Base-by-base conservation (phyloP, 495 filamentous ascomycete species). In the Penicillium verhagenii region DNA sequence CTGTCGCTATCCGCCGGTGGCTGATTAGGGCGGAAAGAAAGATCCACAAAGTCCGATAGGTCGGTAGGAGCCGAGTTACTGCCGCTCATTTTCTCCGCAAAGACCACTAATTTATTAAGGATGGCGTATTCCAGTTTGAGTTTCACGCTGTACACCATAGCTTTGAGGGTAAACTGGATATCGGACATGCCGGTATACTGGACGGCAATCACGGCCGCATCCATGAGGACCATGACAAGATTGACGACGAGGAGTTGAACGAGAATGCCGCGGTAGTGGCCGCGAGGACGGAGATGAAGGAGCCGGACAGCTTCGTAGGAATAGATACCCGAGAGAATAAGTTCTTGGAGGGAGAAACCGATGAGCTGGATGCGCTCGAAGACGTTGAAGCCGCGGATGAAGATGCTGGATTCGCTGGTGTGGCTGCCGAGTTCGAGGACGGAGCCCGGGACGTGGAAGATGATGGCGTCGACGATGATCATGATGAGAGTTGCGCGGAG, bases 101-200 rank as follows among this genome's bases (percentile, higher is more conserved):
- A 64, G 19, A 57, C 53, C 21, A 79, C 71, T 16, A 79, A 59
- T 44, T 70, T 72, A 58, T 79, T 76, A 29, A 84, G 66, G 31
- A 84, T 73, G 43, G 66, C 68, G 54, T 79, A 78, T 61, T 85
- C 81, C 25, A 82, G 57, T 53, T 80, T 82, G 48, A 85, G 68
- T 62, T 85, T 85, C 52, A 84, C 58, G 58, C 79, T 79, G 60
- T 83, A 85, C 4, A 76, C 68, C 39, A 79, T 59, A 8, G 68
- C 67, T 56, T 84, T 84, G 57, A 77, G 70, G 24, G 72, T 72
- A 25, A 77, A 76, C 61, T 85, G 72, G 23, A 83, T 65, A 19
- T 74, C 66, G 47, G 75, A 79, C 33, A 68, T 50, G 11, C 72
- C 66, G 2, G 73, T 57, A 58, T 73, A 81, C 53, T 84, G 75